A percentile compares a stretch with the other conserved stretches of the same genome.
Evolutionary conservation across 495 filamentous ascomycete species (phyloP).

Genomic region (Aspergillus cavernicola): DNA sequence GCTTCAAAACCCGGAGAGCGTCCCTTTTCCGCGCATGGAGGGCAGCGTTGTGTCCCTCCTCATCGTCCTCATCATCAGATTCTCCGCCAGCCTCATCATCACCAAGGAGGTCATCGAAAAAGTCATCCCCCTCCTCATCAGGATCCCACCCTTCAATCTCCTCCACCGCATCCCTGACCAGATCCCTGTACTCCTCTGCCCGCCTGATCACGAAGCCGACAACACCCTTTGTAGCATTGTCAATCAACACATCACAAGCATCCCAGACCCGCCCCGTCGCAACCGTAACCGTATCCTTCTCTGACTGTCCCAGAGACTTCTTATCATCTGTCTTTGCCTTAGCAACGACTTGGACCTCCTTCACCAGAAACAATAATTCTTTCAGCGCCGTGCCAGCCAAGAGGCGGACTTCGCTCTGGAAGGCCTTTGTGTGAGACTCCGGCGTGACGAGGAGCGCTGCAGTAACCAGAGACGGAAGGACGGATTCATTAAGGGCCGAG

Average conservation of each 20-base stretch:
- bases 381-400: constrained; percentile 32
- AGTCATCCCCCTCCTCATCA: constrained; percentile 56
- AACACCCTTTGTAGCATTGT: constrained; percentile 60
- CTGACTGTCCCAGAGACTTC: constrained; percentile 24
- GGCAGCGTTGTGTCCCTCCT: constrained; percentile 25
- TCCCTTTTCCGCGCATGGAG: constrained; percentile 37
- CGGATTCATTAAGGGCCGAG: constrained; percentile 58
- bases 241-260: constrained; percentile 66
- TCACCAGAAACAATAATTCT: constrained; percentile 37
- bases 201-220: constrained; percentile 57
- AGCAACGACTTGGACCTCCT: constrained; percentile 29
- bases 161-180: constrained; percentile 73
- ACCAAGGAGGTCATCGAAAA: constrained; percentile 41
- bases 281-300: constrained; percentile 39
- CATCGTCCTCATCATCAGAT: constrained; percentile 31
- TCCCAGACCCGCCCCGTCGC: constrained; percentile 53
- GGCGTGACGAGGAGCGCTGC: constrained; percentile 61
- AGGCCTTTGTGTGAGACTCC: constrained; percentile 51
- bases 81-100: constrained; percentile 37
- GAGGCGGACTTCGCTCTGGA: constrained; percentile 49
- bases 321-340: constrained; percentile 23
- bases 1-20: constrained; percentile 38
- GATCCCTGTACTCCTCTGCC: constrained; percentile 63
- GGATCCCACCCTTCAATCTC: constrained; percentile 85
- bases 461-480: constrained; percentile 67